Percentiles rank a stretch among this genome's conserved stretches.
phyloP scores from a whole-genome alignment of 148 eudicot species.

The Persicaria tinctoria region DNA sequence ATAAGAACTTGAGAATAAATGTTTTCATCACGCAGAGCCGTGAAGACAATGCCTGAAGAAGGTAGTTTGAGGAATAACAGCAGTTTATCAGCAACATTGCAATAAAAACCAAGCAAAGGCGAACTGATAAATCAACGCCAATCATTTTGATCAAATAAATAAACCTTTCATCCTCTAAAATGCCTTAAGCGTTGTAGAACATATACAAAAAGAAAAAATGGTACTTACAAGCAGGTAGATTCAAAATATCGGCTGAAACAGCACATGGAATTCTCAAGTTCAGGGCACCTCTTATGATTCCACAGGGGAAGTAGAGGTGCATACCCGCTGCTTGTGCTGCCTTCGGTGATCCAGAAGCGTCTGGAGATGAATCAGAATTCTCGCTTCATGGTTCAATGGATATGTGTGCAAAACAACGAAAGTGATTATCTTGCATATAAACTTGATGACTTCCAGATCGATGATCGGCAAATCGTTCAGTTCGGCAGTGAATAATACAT shows the following conservation, averaged over 20 bases:
- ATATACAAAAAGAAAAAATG: no score
- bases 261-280: no score
- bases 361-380: slow-evolving; percentile 40
- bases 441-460: slow-evolving; percentile 94
- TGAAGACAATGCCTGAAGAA: background rate
- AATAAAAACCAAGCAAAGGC: background rate
- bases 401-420: slow-evolving; percentile 80
- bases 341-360: slow-evolving; percentile 46
- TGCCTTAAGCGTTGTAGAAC: no score
- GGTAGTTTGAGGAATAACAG: background rate
- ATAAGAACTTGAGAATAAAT: background rate
- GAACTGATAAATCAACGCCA: background rate
- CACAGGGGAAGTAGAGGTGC: slow-evolving; percentile 36
- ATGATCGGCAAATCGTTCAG: slow-evolving; percentile 71
- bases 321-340: slow-evolving; percentile 82
- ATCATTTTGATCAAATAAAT: background rate
- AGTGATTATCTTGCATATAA: slow-evolving; percentile 88
- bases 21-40: background rate
- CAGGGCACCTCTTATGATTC: no score
- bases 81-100: background rate
- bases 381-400: slow-evolving; percentile 56
- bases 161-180: no score
- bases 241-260: no score
- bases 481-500: no score
- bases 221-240: no score